These are phyloP conservation scores for Farysia itapuensis DNA, from an alignment of 1,284 basidiomycete species.

Conservation along the genomic window DNA sequence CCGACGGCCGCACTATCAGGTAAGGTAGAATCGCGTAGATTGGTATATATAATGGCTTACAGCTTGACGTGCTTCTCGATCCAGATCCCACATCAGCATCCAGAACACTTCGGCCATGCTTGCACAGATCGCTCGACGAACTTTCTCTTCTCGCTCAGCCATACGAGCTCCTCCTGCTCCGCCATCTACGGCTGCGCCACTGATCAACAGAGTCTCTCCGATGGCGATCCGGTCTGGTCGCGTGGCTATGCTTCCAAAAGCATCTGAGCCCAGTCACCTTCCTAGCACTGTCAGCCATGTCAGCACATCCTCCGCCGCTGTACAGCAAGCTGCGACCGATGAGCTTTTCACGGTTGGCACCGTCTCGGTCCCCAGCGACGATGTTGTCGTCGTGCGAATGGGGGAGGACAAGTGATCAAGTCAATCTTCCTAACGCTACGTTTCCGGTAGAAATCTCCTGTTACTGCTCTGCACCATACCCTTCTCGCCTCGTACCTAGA, in stretches of 20 bases:
- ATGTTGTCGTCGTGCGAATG: slow-evolving; percentile 14
- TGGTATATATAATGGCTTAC: too few species aligned
- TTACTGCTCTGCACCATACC: too few species aligned
- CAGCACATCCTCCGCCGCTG: slow-evolving; percentile 7
- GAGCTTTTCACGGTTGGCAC: slow-evolving; percentile 17
- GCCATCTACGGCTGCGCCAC: slow-evolving; percentile 5
- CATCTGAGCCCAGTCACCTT: slow-evolving; percentile 4
- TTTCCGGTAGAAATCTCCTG: too few species aligned
- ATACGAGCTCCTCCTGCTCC: slow-evolving; percentile 33
- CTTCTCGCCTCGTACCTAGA: too few species aligned
- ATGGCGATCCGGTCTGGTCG: slow-evolving; percentile 8
- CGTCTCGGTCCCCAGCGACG: slow-evolving; percentile 15
- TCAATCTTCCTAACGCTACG: too few species aligned
- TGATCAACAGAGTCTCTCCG: slow-evolving; percentile 4
- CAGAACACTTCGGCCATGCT: slow-evolving; percentile 6
- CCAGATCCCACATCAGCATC: too few species aligned
- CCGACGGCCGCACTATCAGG: too few species aligned
- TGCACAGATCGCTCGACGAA: slow-evolving; percentile 11
- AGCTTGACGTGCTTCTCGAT: too few species aligned
- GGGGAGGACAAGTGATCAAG: slow-evolving; percentile 9
- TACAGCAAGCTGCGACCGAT: neutral
- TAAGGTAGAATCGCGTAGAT: too few species aligned
- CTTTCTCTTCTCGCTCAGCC: slow-evolving; percentile 29
- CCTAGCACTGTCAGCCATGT: slow-evolving; percentile 10
- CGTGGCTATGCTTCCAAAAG: slow-evolving; percentile 32